Conservation (phyloP, 2,329 filamentous ascomycete species). For the Colletotrichum graminicola region DNA sequence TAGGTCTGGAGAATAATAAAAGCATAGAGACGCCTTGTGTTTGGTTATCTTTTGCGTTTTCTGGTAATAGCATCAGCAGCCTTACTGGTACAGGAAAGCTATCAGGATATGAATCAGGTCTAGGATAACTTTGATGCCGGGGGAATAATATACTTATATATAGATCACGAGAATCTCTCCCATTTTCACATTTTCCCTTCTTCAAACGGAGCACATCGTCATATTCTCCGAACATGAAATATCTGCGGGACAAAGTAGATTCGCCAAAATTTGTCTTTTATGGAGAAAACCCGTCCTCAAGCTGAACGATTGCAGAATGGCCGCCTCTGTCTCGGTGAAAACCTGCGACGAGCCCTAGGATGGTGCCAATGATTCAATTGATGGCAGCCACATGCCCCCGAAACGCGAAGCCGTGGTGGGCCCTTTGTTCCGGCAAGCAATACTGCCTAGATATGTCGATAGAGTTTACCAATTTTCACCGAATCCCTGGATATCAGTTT, state of each 20-base stretch:
- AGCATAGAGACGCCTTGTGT: too few species aligned
- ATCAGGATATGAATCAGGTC: too few species aligned
- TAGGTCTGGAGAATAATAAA: too few species aligned
- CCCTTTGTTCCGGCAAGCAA: not conserved
- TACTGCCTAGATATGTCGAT: rapidly evolving
- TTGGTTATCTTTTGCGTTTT: too few species aligned
- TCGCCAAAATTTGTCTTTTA: not conserved
- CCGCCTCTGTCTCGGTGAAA: not conserved
- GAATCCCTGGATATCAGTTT: not conserved
- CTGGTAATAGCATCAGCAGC: too few species aligned
- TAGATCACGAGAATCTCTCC: too few species aligned
- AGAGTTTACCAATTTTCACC: too few species aligned
- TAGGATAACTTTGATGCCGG: too few species aligned
- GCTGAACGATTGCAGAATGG: not conserved
- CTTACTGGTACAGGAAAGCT: too few species aligned
- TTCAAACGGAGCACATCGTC: too few species aligned
- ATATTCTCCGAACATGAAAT: not conserved
- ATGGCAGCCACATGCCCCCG: not conserved
- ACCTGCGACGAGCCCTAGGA: not conserved
- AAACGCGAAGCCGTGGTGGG: not conserved
- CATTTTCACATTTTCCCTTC: too few species aligned
- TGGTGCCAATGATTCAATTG: not conserved
- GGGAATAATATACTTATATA: too few species aligned
- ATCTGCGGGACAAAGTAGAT: not conserved
- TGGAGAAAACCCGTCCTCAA: not conserved